Percentiles rank a stretch among this genome's conserved stretches.
These are phyloP conservation scores for Ganoderma meredithae DNA, from an alignment of 1,284 basidiomycete genomes.

Conservation along the genomic window DNA sequence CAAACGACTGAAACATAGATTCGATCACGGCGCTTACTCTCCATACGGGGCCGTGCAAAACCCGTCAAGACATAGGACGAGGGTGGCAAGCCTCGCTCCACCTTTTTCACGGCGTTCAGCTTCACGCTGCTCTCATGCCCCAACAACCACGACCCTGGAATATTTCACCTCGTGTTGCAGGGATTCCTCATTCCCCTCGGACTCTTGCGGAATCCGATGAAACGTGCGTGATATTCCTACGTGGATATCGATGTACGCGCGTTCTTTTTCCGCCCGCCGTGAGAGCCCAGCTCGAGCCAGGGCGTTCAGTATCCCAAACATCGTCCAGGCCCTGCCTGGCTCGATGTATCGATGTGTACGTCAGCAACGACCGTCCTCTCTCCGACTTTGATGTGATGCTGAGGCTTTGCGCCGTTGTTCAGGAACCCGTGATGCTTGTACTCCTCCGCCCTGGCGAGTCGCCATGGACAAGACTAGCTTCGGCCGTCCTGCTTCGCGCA, in stretches of 20 bases:
- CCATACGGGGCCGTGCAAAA: not conserved
- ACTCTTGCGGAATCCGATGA: not conserved
- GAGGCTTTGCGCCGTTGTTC: not conserved
- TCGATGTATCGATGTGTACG: too few species aligned
- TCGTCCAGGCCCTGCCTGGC: not conserved
- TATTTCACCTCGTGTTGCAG: not conserved
- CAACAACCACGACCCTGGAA: not conserved
- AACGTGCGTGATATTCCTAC: slow-evolving; percentile 3
- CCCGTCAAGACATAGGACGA: not conserved
- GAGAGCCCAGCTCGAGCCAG: not conserved
- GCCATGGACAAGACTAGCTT: not conserved
- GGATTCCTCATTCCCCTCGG: not conserved
- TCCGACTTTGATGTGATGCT: not conserved
- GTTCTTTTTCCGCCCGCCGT: not conserved
- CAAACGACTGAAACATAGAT: not conserved
- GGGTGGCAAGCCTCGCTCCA: not conserved
- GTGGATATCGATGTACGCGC: not conserved
- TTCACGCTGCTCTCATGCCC: not conserved
- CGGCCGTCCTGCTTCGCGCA: not conserved
- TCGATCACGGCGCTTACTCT: not conserved
- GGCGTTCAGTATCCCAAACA: not conserved
- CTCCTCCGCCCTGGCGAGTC: not conserved
- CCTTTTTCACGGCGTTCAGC: not conserved
- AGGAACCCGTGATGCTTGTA: not conserved
- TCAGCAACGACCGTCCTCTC: not conserved